Conservation (phyloP, 1,284 basidiomycete genomes). For the Gymnopus androsaceus region DNA sequence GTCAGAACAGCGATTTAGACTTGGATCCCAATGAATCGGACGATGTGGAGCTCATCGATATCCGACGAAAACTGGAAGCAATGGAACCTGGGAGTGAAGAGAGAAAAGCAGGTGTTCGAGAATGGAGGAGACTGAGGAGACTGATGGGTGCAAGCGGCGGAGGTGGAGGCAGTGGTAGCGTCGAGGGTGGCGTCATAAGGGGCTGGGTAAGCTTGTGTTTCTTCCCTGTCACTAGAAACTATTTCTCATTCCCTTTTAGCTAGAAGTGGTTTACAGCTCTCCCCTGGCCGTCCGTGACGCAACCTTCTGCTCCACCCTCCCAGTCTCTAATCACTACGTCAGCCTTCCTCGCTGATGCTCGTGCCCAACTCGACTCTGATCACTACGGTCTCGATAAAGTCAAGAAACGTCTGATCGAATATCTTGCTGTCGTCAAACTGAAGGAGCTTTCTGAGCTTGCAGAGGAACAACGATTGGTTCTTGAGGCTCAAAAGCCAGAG, state of each 20-base stretch:
- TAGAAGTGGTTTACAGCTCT: constrained; percentile 84
- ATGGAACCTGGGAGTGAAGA: constrained; percentile 78
- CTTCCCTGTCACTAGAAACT: neutral
- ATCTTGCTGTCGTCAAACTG: constrained; percentile 84
- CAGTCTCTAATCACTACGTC: constrained; percentile 43
- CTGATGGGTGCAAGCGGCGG: constrained; percentile 57
- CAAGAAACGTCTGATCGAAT: constrained; percentile 89
- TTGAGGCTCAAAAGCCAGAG: constrained; percentile 17
- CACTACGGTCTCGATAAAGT: constrained; percentile 90
- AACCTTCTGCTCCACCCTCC: constrained; percentile 27
- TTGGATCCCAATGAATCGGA: constrained; percentile 75
- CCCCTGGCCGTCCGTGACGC: constrained; percentile 61
- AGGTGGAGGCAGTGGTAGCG: constrained; percentile 41
- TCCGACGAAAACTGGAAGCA: constrained; percentile 79
- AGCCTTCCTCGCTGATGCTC: constrained; percentile 64
- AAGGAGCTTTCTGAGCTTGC: constrained; percentile 61
- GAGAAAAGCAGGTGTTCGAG: constrained; percentile 79
- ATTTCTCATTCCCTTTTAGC: constrained; percentile 40
- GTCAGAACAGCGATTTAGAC: constrained; percentile 38
- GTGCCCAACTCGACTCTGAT: constrained; percentile 80
- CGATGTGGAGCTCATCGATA: constrained; percentile 77
- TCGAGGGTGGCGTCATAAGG: constrained; percentile 77
- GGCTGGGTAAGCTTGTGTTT: constrained; percentile 58
- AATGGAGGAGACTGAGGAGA: constrained; percentile 75
- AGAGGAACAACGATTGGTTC: constrained; percentile 17